Evolutionary conservation across 257 asterid genomes (phyloP), one percentile per base, ranked within the genome.

Genomic region (Coffea eugenioides): DNA sequence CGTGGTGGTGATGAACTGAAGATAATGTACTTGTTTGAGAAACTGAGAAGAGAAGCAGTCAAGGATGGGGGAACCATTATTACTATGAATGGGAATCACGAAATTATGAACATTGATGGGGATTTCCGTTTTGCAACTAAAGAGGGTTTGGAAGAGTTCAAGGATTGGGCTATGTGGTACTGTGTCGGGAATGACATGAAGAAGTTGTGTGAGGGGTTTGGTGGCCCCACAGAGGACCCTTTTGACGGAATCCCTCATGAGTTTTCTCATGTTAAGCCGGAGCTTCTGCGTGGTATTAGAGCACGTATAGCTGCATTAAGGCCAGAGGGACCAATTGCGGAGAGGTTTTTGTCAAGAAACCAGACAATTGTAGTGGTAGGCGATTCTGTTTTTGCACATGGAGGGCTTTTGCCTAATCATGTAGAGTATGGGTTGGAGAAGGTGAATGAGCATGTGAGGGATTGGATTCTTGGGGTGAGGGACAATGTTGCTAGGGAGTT

Each of bases 1-100:
- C 96, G 99, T 11, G 99, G 99, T 43, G 96, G 97, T 0, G 97
- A 95, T 48, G 99, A 95, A 87, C 86, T 95, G 51, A 95, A 95
- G 79, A 49, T 95, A 79, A 80, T 95, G 70, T 95, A 91, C 81
- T 91, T 95, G 75, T 91, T 95, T 84, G 98, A 94, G 89, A 93
- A 90, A 52, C 72, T 95, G 88, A 89, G 87, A 84, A 78, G 97
- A 56, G 97, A 94, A 76, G 97, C 98, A 8, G 89, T 85, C 4
- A 88, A 66, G 71, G 80, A 77, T 3, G 96, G 95, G 1, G 98
- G 97, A 8, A 77, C 41, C 43, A 86, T 95, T 18, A 85, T 93
- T 57, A 93, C 97, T 16, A 88, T 95, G 96, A 95, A 95, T 20
- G 99, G 99, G 27, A 95, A 95, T 82, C 99, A 95, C 59, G 99